Evolutionary conservation across 164 flowering plant genomes (phyloP), one percentile per base, ranked within the genome.

Genomic region (Buxus sempervirens): DNA sequence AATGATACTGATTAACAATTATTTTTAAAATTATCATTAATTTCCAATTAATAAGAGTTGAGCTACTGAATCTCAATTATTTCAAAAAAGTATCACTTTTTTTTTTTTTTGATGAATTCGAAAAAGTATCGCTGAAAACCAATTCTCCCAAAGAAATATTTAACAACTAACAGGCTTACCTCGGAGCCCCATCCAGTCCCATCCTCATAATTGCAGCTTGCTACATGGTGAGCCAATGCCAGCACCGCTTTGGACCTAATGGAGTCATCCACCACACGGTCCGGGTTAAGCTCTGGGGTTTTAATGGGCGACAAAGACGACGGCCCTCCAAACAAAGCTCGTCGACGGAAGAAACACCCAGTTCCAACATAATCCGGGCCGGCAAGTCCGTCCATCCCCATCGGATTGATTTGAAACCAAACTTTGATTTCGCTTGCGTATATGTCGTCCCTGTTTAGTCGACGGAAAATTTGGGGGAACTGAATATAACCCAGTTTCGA

Each of bases 361-460:
- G 88, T 80, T 0, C 97, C 96, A 16, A 82, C 80, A 48, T 86
- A 81, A 68, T 9, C 54, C 0, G 95, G 76, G 4, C 97, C 91
- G 2, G 20, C 12, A 0, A 82, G 49, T 5, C 91, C 90, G 67
- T 91, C 89, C 78, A 86, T 67, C 16, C 97, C 97, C 8, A 65
- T 0, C 0, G 87, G 82, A 59, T 86, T 72, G 8, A 83, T 61
- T 28, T 42, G 57, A 69, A 75, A 80, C 63, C 80, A 49, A 38
- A 74, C 75, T 62, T 72, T 79, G 14, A 61, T 20, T 54, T 79
- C 84, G 54, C 75, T 55, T 18, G 67, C 80, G 25, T 86, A 87
- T 13, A 77, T 85, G 61, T 87, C 94, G 49, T 70, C 41, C 54
- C 77, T 75, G 73, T 79, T 82, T 54, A 81, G 65, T 19, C 85